Conservation (phyloP, 2,329 filamentous ascomycete genomes). For the Cercospora sp. region DNA sequence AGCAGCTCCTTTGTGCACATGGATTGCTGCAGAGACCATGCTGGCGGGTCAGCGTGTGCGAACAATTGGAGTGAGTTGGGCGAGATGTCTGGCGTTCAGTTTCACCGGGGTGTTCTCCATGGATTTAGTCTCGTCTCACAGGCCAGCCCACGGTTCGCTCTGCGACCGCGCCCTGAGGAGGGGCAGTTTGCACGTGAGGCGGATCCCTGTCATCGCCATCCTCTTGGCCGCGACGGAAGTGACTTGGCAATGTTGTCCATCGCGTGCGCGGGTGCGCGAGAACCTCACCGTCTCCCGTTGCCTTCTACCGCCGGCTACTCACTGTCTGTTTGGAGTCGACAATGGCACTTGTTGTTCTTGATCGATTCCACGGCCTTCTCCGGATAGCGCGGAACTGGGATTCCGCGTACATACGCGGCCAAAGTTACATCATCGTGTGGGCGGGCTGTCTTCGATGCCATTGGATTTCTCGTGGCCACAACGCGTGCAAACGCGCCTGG, state of each 20-base stretch:
- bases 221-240: not conserved
- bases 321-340: not conserved
- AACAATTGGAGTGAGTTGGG: not conserved
- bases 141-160: slow-evolving; percentile 5
- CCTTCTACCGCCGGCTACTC: not conserved
- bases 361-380: not conserved
- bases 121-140: not conserved
- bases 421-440: not conserved
- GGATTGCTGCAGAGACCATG: not conserved
- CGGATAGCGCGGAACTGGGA: not conserved
- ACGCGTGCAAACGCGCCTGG: not conserved
- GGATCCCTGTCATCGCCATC: not conserved
- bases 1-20: slow-evolving; percentile 11
- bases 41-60: not conserved
- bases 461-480: not conserved
- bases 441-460: not conserved
- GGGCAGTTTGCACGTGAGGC: not conserved
- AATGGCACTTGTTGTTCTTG: not conserved
- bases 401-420: not conserved
- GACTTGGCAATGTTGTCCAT: not conserved
- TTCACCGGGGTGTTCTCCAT: not conserved
- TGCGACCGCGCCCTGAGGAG: not conserved
- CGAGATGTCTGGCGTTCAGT: not conserved
- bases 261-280: not conserved
- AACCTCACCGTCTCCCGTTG: not conserved